Percentiles rank a stretch among this genome's conserved stretches.
Evolutionary conservation across 208 protist species (phyloP).

Genomic region (Hexamita inflata): DNA sequence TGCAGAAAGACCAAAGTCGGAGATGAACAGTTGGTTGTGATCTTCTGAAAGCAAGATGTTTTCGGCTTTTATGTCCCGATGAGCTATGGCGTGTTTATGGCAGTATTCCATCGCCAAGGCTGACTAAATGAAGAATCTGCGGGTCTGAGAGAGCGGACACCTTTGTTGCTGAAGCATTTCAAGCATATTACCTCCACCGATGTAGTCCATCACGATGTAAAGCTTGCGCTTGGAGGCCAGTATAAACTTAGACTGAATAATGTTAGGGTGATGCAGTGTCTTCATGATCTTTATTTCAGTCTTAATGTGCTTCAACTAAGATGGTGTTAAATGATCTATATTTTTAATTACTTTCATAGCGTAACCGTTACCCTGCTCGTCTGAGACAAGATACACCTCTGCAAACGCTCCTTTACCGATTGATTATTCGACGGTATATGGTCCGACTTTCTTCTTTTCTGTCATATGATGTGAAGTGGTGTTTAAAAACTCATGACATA

Average conservation of each 20-base stretch:
- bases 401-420: no score
- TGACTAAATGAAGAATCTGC: slow-evolving; percentile 60
- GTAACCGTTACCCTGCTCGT: no score
- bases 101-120: slow-evolving; percentile 59
- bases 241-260: slow-evolving; percentile 35
- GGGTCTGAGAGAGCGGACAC: slow-evolving; percentile 48
- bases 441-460: no score
- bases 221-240: slow-evolving; percentile 40
- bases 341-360: no score
- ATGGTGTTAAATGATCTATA: no score
- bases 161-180: slow-evolving; percentile 51
- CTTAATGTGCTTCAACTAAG: slow-evolving; percentile 21
- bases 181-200: slow-evolving; percentile 60
- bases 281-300: slow-evolving; percentile 34
- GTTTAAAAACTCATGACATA: no score
- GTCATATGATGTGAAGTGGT: no score
- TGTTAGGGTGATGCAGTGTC: slow-evolving; percentile 39
- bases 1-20: slow-evolving; percentile 27
- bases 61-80: slow-evolving; percentile 67
- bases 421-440: no score
- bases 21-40: slow-evolving; percentile 45
- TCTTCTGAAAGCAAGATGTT: slow-evolving; percentile 64
- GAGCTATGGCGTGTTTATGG: slow-evolving; percentile 59
- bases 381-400: no score
- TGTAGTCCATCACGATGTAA: slow-evolving; percentile 63